phyloP scores from a whole-genome alignment of 345 rosid species.

The Sonneratia alba region DNA sequence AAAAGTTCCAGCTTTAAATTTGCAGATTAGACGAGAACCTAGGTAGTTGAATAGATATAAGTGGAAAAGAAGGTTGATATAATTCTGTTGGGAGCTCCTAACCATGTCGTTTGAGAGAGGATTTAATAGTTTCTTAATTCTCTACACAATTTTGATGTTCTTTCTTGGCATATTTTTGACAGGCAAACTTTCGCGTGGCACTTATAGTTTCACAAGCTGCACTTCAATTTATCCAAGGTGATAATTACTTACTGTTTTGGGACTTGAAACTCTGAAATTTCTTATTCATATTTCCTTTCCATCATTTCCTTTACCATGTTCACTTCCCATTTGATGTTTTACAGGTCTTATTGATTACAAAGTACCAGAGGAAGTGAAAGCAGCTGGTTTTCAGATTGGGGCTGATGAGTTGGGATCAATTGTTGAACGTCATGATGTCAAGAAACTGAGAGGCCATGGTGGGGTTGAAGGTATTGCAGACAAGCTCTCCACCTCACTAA shows the following conservation, averaged over 20 bases:
- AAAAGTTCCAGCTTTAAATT: background rate
- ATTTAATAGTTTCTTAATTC: too few relatives aligned
- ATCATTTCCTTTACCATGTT: conserved; percentile 7
- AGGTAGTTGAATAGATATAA: background rate
- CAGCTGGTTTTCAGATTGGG: conserved; percentile 76
- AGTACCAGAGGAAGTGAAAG: conserved; percentile 62
- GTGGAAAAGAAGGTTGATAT: background rate
- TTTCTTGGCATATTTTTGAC: conserved; percentile 3
- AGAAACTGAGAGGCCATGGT: conserved; percentile 66
- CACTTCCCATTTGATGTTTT: conserved; percentile 17
- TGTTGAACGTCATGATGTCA: conserved; percentile 76
- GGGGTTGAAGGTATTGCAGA: conserved; percentile 52
- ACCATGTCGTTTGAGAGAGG: background rate
- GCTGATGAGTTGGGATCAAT: conserved; percentile 81
- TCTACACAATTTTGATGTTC: background rate
- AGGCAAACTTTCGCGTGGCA: conserved; percentile 83
- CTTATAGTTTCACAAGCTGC: conserved; percentile 95
- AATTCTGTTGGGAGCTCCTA: background rate
- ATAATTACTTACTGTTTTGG: conserved; percentile 13
- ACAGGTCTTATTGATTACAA: conserved; percentile 69
- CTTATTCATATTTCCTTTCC: conserved; percentile 2
- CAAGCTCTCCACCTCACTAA: conserved; percentile 55
- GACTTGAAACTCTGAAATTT: background rate
- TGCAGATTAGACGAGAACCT: background rate
- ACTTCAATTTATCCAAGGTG: conserved; percentile 70